phyloP scores from a whole-genome alignment of 1,139 yeast species.

The Suhomyces coccinellae region DNA sequence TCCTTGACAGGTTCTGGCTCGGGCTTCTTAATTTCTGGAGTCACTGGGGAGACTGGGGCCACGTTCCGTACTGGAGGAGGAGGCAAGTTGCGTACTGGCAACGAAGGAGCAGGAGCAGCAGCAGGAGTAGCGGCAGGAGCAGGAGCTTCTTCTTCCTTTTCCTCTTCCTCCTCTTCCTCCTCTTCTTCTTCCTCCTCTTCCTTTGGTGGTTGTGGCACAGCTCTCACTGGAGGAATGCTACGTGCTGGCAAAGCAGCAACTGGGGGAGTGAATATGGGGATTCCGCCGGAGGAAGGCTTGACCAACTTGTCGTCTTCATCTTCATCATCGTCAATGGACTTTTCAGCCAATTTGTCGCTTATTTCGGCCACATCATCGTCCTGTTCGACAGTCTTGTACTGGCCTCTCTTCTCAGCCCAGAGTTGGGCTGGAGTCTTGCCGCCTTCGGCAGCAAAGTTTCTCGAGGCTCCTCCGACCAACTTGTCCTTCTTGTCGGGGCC shows the following conservation, averaged over 20 bases:
- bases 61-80: conserved; percentile 16
- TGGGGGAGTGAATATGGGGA: conserved; percentile 5
- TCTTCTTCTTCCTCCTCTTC: conserved; percentile 22
- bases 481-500: conserved; percentile 37
- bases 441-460: conserved; percentile 67
- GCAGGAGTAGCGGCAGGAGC: conserved; percentile 9
- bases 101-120: conserved; percentile 18
- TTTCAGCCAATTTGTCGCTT: conserved; percentile 14
- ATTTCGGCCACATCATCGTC: conserved; percentile 19
- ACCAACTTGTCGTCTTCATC: conserved; percentile 16
- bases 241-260: conserved; percentile 28
- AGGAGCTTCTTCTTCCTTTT: neutral
- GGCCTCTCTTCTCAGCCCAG: conserved; percentile 91
- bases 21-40: conserved; percentile 13
- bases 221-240: conserved; percentile 17
- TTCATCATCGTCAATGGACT: conserved; percentile 23
- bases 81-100: conserved; percentile 27
- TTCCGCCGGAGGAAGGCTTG: conserved; percentile 9
- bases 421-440: conserved; percentile 94
- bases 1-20: conserved; percentile 6
- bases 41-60: too few species aligned
- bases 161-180: conserved; percentile 18
- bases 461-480: conserved; percentile 62
- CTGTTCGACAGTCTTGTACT: conserved; percentile 47
- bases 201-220: conserved; percentile 16